Conservation (phyloP, 2,329 filamentous ascomycete species). For the Corinectria fuckeliana region DNA sequence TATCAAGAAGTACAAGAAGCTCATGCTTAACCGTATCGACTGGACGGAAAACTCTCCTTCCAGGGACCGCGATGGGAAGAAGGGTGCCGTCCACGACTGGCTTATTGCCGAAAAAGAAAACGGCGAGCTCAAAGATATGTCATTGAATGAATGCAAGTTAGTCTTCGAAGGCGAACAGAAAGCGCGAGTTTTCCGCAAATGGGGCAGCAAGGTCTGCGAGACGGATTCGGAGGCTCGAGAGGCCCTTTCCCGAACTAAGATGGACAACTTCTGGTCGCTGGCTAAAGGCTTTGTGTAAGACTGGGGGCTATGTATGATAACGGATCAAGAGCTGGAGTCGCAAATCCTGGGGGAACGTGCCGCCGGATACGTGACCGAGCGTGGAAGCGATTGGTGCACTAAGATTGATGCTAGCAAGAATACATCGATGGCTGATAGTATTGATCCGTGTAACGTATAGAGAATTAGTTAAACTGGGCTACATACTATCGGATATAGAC, state of each 20-base stretch:
- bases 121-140: constrained; percentile 81
- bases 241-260: constrained; percentile 77
- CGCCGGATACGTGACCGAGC: not conserved
- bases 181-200: constrained; percentile 80
- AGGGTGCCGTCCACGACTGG: constrained; percentile 73
- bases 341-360: not conserved
- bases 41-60: constrained; percentile 90
- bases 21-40: constrained; percentile 92
- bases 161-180: constrained; percentile 94
- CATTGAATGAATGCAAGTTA: constrained; percentile 79
- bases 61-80: constrained; percentile 64
- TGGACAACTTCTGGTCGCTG: constrained; percentile 94
- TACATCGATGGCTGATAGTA: not conserved
- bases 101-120: constrained; percentile 79
- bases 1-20: constrained; percentile 84
- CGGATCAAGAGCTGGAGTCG: not conserved
- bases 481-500: too few species aligned
- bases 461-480: too few species aligned
- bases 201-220: constrained; percentile 90
- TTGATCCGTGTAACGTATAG: not conserved
- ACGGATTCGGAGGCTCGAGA: constrained; percentile 89
- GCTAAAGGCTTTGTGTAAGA: constrained; percentile 66
- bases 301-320: not conserved
- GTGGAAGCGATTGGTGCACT: not conserved
- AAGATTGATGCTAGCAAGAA: not conserved